Conservation (phyloP, 257 asterid genomes). For the Solanum appendiculatum region DNA sequence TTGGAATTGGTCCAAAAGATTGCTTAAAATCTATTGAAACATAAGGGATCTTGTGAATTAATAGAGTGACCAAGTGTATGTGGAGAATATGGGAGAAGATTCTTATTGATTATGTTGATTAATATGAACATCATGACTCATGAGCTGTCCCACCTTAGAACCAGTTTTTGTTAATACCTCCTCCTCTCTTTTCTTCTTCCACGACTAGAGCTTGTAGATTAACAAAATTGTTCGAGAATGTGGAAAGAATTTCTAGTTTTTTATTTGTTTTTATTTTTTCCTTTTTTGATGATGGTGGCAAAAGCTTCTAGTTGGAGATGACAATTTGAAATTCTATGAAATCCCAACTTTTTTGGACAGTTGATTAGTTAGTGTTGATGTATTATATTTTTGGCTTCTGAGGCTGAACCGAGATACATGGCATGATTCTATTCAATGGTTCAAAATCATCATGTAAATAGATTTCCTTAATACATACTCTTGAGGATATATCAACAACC, state of each 20-base stretch:
- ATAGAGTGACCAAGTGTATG: background rate
- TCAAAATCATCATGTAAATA: background rate
- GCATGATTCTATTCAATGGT: background rate
- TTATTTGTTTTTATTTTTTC: background rate
- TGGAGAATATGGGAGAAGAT: background rate
- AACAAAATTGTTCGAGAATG: background rate
- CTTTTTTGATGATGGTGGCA: background rate
- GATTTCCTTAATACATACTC: background rate
- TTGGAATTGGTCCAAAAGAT: background rate
- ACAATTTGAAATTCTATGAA: background rate
- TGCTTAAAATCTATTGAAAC: background rate
- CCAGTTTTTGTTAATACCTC: background rate
- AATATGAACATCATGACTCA: background rate
- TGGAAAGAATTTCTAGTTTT: background rate
- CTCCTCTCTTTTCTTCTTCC: background rate
- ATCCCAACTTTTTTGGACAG: background rate
- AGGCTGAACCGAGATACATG: background rate
- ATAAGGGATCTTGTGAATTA: background rate
- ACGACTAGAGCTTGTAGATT: background rate
- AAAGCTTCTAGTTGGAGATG: conserved; percentile 1
- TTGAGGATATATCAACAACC: background rate
- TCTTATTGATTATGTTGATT: background rate
- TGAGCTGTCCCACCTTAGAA: background rate
- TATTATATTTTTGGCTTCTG: background rate
- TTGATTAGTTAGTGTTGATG: background rate